phyloP scores from a whole-genome alignment of 2,329 filamentous ascomycete genomes.

The Hymenoscyphus repandus region DNA sequence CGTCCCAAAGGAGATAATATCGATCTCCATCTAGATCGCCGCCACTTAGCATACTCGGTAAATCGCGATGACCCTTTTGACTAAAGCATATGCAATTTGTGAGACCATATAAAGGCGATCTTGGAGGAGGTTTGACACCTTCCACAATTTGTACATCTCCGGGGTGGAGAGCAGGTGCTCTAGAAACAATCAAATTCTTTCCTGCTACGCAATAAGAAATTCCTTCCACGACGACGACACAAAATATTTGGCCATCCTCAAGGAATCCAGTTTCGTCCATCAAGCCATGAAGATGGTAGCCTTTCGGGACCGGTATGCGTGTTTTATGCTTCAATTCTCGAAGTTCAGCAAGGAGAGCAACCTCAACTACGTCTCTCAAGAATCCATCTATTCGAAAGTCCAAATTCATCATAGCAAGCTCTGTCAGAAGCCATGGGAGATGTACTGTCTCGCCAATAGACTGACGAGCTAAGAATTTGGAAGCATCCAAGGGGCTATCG shows the following conservation, averaged over 20 bases:
- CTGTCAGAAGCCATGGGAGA: slow-evolving; percentile 56
- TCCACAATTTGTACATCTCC: slow-evolving; percentile 68
- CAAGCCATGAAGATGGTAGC: slow-evolving; percentile 73
- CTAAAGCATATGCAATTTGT: slow-evolving; percentile 78
- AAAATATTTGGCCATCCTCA: slow-evolving; percentile 62
- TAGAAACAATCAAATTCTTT: slow-evolving; percentile 50
- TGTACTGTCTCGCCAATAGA: slow-evolving; percentile 55
- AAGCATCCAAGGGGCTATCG: slow-evolving; percentile 53
- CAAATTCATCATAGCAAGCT: slow-evolving; percentile 51
- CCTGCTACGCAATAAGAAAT: slow-evolving; percentile 27
- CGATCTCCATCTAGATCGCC: slow-evolving; percentile 82
- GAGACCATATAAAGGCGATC: slow-evolving; percentile 56
- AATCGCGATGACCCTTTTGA: slow-evolving; percentile 61
- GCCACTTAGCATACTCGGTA: slow-evolving; percentile 73
- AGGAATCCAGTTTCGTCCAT: slow-evolving; percentile 76
- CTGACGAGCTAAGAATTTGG: slow-evolving; percentile 58
- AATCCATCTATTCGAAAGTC: slow-evolving; percentile 66
- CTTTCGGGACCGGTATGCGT: slow-evolving; percentile 64
- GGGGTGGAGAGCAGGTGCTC: slow-evolving; percentile 76
- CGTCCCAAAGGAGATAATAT: slow-evolving; percentile 75
- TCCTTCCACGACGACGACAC: slow-evolving; percentile 41
- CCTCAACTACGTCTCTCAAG: slow-evolving; percentile 64
- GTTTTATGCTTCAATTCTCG: slow-evolving; percentile 73
- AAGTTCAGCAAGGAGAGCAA: slow-evolving; percentile 64
- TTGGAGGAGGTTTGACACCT: slow-evolving; percentile 54